Conservation (phyloP, 345 rosid genomes). For the Heritiera fomes region DNA sequence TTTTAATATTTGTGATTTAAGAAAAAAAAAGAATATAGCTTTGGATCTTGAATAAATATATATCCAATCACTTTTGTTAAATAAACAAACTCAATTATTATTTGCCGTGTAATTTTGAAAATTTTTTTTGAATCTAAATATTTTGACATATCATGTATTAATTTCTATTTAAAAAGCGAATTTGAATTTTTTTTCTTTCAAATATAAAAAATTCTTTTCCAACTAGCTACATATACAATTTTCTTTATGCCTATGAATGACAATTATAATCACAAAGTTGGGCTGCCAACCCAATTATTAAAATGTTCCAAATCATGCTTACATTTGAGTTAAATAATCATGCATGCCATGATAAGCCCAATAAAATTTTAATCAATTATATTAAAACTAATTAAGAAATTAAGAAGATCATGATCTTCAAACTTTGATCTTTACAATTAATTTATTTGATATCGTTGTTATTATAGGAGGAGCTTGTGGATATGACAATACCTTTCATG, state of each 20-base stretch:
- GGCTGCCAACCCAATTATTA: neutral
- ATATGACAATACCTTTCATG: constrained; percentile 67
- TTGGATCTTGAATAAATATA: no score
- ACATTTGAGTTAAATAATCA: neutral
- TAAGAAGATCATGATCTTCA: neutral
- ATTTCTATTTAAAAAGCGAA: no score
- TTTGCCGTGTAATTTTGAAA: no score
- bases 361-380: neutral
- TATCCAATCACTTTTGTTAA: no score
- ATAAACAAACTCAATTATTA: no score
- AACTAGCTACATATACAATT: neutral
- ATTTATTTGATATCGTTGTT: neutral
- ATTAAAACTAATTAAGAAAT: neutral
- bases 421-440: neutral
- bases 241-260: neutral
- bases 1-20: no score
- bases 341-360: neutral
- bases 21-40: no score
- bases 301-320: neutral
- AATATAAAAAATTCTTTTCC: neutral
- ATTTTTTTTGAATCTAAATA: no score
- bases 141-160: no score
- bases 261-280: neutral
- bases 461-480: constrained; percentile 85
- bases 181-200: no score